Evolutionary conservation across 495 filamentous ascomycete genomes (phyloP).

Genomic region (Xylaria palmicola): DNA sequence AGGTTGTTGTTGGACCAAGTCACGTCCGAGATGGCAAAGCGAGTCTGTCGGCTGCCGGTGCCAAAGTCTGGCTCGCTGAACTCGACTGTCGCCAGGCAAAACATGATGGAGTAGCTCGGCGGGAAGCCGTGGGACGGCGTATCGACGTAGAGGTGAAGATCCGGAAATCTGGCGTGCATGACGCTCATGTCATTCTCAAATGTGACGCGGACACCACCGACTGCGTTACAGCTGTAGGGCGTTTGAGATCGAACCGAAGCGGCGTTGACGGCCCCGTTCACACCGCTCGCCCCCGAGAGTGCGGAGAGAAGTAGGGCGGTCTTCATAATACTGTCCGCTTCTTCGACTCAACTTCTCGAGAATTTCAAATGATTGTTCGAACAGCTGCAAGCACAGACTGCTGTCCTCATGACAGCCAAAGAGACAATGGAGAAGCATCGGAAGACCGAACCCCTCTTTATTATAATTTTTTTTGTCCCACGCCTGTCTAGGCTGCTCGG

Average conservation of each 20-base stretch:
- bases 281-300: not conserved
- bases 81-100: not conserved
- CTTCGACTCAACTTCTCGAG: too few relatives aligned
- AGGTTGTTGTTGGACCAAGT: conserved; percentile 2
- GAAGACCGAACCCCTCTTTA: too few relatives aligned
- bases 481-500: too few relatives aligned
- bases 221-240: conserved; percentile 6
- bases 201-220: not conserved
- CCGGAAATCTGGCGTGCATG: conserved; percentile 7
- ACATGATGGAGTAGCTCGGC: conserved; percentile 4
- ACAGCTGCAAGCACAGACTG: too few relatives aligned
- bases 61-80: conserved; percentile 9
- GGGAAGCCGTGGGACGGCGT: conserved; percentile 9
- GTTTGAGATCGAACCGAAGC: conserved; percentile 5
- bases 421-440: too few relatives aligned
- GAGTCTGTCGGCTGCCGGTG: not conserved
- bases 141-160: conserved; percentile 1
- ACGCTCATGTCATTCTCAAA: conserved; percentile 8
- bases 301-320: not conserved
- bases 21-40: conserved; percentile 6
- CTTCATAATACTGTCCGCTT: too few relatives aligned
- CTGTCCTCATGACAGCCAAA: too few relatives aligned
- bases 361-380: too few relatives aligned
- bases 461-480: too few relatives aligned
- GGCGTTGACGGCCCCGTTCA: not conserved